A percentile compares a stretch with the other conserved stretches of the same genome.
Evolutionary conservation across 2,329 filamentous ascomycete species (phyloP).

Genomic region (Penicillium sumatraense): DNA sequence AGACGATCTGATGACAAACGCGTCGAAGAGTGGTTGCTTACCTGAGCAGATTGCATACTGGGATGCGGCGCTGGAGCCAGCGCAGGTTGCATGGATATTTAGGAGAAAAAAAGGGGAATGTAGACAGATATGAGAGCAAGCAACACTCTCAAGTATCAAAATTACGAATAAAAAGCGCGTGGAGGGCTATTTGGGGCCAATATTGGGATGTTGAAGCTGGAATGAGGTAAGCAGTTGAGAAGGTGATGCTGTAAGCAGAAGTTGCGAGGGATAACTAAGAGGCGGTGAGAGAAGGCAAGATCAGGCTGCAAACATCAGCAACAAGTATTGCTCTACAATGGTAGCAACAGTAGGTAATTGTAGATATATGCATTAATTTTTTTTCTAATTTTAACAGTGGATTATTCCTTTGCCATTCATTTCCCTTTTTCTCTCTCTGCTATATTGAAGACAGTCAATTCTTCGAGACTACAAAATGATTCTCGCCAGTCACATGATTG

Average conservation of each 20-base stretch:
- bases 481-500: too few species aligned
- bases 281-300: background rate
- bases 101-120: constrained; percentile 8
- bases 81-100: constrained; percentile 49
- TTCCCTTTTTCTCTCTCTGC: too few species aligned
- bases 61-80: constrained; percentile 55
- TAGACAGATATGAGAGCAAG: background rate
- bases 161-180: constrained; percentile 8
- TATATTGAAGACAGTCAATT: too few species aligned
- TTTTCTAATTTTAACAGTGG: too few species aligned
- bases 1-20: constrained; percentile 44
- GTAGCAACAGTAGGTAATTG: too few species aligned
- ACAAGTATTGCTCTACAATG: too few species aligned
- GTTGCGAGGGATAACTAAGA: constrained; percentile 28
- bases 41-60: constrained; percentile 58
- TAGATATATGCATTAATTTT: too few species aligned
- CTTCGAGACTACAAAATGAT: too few species aligned
- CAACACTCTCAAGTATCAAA: constrained; percentile 3
- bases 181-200: constrained; percentile 4
- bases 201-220: constrained; percentile 16
- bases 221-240: constrained; percentile 31
- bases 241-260: constrained; percentile 43
- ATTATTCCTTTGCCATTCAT: too few species aligned
- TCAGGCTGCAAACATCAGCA: too few species aligned
- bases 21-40: constrained; percentile 50